Evolutionary conservation across 768 basidiomycete genomes (phyloP).

Genomic region (Lactarius deliciosus): DNA sequence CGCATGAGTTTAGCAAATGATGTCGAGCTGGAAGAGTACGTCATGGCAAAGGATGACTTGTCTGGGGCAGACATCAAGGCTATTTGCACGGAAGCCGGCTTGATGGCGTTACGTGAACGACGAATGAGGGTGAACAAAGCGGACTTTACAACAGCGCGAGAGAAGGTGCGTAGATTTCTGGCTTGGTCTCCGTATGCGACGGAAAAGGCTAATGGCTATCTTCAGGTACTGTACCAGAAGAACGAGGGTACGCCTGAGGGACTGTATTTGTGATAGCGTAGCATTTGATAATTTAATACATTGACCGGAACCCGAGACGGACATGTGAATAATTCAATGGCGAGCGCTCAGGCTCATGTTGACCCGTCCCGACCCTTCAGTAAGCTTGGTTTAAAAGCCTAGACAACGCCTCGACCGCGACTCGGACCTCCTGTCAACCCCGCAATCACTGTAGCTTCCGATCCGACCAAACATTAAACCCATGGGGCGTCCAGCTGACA

Average conservation of each 20-base stretch:
- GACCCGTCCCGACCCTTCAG: not conserved
- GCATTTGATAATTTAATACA: slow-evolving; percentile 19
- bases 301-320: not conserved
- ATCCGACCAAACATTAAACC: not conserved
- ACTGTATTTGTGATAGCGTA: slow-evolving; percentile 62
- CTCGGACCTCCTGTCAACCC: not conserved
- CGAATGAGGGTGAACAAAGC: slow-evolving; percentile 92
- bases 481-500: slow-evolving; percentile 25
- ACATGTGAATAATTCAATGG: slow-evolving; percentile 15
- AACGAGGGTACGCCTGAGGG: slow-evolving; percentile 95
- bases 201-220: slow-evolving; percentile 25
- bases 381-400: not conserved
- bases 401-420: not conserved
- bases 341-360: not conserved
- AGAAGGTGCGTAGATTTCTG: slow-evolving; percentile 63
- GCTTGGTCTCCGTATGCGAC: slow-evolving; percentile 15
- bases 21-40: slow-evolving; percentile 94
- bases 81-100: slow-evolving; percentile 97
- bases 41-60: slow-evolving; percentile 93
- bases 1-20: slow-evolving; percentile 88
- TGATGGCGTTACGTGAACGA: slow-evolving; percentile 90
- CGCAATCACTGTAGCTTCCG: not conserved
- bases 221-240: slow-evolving; percentile 87
- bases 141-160: slow-evolving; percentile 87
- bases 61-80: slow-evolving; percentile 99